Conservation (phyloP, 129 eudicot species). For the Helianthus tuberosus region DNA sequence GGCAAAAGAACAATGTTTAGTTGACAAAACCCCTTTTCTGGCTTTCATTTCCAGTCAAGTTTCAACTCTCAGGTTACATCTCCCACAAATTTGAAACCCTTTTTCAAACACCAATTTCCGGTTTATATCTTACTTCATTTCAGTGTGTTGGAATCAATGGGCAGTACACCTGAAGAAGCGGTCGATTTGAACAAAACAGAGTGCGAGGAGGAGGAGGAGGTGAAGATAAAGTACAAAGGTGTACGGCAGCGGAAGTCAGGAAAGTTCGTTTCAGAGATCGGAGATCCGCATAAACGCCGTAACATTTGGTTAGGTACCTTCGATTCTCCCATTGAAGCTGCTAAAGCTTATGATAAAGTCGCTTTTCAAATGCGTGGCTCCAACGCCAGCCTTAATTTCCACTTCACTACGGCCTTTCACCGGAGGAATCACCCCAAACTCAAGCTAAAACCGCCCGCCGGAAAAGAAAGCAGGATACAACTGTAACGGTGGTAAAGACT, state of each 20-base stretch:
- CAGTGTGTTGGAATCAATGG: not conserved
- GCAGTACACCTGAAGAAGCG: not conserved
- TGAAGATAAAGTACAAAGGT: conserved; percentile 28
- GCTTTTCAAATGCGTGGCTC: conserved; percentile 21
- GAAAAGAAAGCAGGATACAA: not conserved
- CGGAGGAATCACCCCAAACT: not conserved
- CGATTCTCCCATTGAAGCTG: conserved; percentile 26
- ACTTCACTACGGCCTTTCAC: not conserved
- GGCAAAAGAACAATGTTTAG: too few species aligned
- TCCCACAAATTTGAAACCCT: too few species aligned
- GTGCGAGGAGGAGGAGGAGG: not conserved
- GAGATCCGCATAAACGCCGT: conserved; percentile 22
- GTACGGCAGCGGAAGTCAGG: conserved; percentile 35
- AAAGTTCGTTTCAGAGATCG: conserved; percentile 33
- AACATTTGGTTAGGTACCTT: conserved; percentile 12
- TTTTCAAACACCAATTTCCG: not conserved
- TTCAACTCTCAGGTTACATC: too few species aligned
- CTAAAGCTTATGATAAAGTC: conserved; percentile 29
- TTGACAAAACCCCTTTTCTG: too few species aligned
- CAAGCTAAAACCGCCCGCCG: not conserved
- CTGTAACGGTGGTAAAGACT: not conserved
- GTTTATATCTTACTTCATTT: too few species aligned
- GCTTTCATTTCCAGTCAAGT: too few species aligned
- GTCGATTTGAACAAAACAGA: not conserved
- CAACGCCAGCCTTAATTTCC: conserved; percentile 27